Conservation (phyloP, 2,329 filamentous ascomycete genomes). For the Nannizziopsis arthrosporioides region DNA sequence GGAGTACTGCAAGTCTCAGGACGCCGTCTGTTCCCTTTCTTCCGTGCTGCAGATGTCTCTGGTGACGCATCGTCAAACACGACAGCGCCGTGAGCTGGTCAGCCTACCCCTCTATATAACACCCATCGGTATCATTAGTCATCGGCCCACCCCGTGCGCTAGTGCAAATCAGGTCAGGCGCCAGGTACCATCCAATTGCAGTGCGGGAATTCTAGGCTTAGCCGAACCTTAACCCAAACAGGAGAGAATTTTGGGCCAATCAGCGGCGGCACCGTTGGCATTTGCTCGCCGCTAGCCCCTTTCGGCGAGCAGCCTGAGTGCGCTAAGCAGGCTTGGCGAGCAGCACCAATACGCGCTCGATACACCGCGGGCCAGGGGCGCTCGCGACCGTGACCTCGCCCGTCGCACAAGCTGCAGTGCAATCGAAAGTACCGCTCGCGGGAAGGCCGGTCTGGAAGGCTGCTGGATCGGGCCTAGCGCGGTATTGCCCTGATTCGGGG, state of each 20-base stretch:
- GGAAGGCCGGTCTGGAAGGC: conserved; percentile 2
- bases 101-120: too few relatives aligned
- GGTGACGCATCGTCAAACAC: too few relatives aligned
- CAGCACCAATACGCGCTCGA: background rate
- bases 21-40: too few relatives aligned
- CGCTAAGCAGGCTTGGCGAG: background rate
- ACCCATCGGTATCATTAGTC: too few relatives aligned
- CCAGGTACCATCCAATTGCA: background rate
- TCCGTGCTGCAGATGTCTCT: too few relatives aligned
- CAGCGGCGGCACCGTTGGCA: background rate
- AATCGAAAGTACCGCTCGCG: conserved; percentile 1
- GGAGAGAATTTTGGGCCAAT: background rate
- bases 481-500: background rate
- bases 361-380: background rate
- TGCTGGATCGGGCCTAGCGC: conserved; percentile 5
- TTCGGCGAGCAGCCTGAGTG: background rate
- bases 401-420: conserved; percentile 6
- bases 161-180: background rate
- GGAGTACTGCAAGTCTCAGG: too few relatives aligned
- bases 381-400: background rate
- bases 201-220: background rate
- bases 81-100: too few relatives aligned
- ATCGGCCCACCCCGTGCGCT: background rate
- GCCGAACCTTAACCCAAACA: conserved; percentile 2
- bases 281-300: background rate